These are phyloP conservation scores for Helicocarpus griseus DNA, from an alignment of 2,329 filamentous ascomycete genomes.

Conservation along the genomic window DNA sequence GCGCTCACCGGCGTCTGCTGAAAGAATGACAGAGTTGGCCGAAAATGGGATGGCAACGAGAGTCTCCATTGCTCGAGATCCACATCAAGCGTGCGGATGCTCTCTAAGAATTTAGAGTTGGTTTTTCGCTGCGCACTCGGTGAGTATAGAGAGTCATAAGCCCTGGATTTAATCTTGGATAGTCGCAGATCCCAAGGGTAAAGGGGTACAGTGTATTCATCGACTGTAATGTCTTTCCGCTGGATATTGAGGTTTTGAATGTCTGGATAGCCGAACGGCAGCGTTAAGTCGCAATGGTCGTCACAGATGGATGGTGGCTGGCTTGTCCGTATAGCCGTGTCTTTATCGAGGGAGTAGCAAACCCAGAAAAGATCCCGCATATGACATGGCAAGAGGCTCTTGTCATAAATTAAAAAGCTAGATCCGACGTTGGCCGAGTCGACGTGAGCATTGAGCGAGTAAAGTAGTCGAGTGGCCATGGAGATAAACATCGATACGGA, in stretches of 20 bases:
- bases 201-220: constrained; percentile 29
- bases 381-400: constrained; percentile 33
- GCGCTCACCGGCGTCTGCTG: background rate
- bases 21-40: constrained; percentile 34
- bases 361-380: constrained; percentile 44
- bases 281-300: constrained; percentile 44
- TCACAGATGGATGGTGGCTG: constrained; percentile 44
- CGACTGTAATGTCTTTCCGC: constrained; percentile 15
- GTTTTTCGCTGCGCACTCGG: constrained; percentile 39
- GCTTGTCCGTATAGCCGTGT: constrained; percentile 44
- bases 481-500: too few relatives aligned
- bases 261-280: constrained; percentile 36
- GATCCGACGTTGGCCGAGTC: too few relatives aligned
- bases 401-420: constrained; percentile 38
- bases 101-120: constrained; percentile 45
- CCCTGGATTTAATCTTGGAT: constrained; percentile 43
- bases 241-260: constrained; percentile 16
- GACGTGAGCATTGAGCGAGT: too few relatives aligned
- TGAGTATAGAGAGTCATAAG: constrained; percentile 42
- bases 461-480: too few relatives aligned
- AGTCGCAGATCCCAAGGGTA: constrained; percentile 43
- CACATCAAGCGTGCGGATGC: constrained; percentile 48
- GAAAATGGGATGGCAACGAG: constrained; percentile 36
- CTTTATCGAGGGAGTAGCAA: constrained; percentile 46
- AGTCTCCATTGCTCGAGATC: constrained; percentile 47